Conservation (phyloP, 805 yeast species). For the Saturnispora besseyi region DNA sequence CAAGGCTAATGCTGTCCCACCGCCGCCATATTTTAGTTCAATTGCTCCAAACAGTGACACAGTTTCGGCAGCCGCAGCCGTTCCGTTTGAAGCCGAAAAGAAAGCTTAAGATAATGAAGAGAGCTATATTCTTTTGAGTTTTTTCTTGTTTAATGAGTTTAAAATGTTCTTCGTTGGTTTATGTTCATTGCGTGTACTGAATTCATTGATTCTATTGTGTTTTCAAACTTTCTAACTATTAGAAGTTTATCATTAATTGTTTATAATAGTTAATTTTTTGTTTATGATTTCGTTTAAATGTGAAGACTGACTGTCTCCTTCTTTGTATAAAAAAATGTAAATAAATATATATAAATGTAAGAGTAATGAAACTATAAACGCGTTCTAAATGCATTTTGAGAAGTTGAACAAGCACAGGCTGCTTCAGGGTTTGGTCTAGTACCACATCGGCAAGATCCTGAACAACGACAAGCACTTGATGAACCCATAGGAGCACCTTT, state of each 20-base stretch:
- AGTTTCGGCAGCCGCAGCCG: slow-evolving; percentile 18
- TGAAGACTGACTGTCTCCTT: no score
- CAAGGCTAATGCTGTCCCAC: neutral
- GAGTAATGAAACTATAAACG: neutral
- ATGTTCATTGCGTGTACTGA: neutral
- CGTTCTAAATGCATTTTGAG: slow-evolving; percentile 3
- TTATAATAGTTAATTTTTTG: neutral
- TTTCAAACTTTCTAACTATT: neutral
- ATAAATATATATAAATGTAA: neutral
- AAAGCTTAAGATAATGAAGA: neutral
- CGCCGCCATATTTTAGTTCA: slow-evolving; percentile 13
- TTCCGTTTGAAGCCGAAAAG: slow-evolving; percentile 19
- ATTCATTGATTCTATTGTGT: neutral
- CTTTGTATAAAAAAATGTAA: neutral
- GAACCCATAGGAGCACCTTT: neutral
- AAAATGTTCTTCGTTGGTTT: no score
- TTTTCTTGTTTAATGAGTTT: neutral
- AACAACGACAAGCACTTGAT: slow-evolving; percentile 1
- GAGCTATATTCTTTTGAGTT: neutral
- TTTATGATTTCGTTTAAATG: no score
- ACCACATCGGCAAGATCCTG: slow-evolving; percentile 6
- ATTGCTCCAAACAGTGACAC: slow-evolving; percentile 18
- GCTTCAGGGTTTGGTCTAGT: slow-evolving; percentile 4
- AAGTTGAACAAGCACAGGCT: slow-evolving; percentile 1
- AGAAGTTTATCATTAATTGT: no score